Percentiles rank a stretch among this genome's conserved stretches.
Conservation (phyloP, 257 asterid genomes). For the Ophiorrhiza pumila region DNA sequence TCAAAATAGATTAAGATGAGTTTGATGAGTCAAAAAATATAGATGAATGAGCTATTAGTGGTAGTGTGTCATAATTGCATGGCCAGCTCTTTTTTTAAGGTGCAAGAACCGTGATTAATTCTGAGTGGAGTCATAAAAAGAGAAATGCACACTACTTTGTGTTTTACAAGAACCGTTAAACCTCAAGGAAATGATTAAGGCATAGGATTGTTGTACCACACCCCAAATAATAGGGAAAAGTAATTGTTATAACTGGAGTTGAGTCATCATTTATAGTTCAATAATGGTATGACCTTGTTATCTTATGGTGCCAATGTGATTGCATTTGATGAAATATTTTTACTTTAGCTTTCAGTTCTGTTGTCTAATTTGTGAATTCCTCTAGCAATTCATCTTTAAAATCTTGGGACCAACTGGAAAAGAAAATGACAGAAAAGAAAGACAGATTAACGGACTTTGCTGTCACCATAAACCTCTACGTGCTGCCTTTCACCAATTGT, state of each 20-base stretch:
- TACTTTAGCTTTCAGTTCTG: background rate
- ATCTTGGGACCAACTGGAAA: background rate
- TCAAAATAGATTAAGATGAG: background rate
- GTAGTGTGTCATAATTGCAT: background rate
- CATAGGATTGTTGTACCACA: background rate
- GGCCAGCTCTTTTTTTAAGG: background rate
- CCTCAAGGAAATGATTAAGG: background rate
- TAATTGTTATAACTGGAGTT: background rate
- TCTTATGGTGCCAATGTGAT: background rate
- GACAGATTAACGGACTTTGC: background rate
- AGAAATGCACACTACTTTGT: background rate
- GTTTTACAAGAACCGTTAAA: background rate
- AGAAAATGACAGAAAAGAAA: background rate
- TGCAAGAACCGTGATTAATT: background rate
- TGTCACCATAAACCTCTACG: background rate
- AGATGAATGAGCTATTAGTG: background rate
- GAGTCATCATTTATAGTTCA: background rate
- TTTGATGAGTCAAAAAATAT: background rate
- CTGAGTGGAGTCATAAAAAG: background rate
- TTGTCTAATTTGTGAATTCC: constrained; percentile 1
- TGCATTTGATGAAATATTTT: background rate
- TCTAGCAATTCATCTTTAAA: background rate
- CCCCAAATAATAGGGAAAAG: background rate
- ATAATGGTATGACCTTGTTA: background rate
- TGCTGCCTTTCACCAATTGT: background rate